Conservation (phyloP, 257 asterid genomes). For the Leptodermis oblonga region DNA sequence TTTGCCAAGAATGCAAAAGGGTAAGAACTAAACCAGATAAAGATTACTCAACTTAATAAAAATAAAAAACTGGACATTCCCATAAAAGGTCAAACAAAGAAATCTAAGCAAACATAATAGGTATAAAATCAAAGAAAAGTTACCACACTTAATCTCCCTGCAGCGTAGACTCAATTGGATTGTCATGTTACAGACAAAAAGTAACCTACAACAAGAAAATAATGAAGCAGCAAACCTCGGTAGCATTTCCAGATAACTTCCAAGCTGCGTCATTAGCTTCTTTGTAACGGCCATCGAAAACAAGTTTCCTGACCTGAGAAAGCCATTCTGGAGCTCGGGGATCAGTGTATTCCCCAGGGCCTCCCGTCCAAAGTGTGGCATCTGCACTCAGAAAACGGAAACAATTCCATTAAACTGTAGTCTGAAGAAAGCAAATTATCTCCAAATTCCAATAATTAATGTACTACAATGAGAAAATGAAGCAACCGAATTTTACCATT, state of each 20-base stretch:
- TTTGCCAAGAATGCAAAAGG: conserved; percentile 17
- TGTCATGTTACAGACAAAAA: not conserved
- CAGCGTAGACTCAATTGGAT: not conserved
- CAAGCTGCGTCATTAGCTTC: conserved; percentile 60
- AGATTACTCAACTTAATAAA: not conserved
- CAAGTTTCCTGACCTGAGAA: conserved; percentile 60
- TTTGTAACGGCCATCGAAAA: conserved; percentile 41
- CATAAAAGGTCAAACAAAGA: not conserved
- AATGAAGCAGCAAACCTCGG: conserved; percentile 41
- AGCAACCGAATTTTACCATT: conserved; percentile 37
- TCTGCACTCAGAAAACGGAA: conserved; percentile 35
- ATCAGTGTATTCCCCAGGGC: conserved; percentile 52
- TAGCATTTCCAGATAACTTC: conserved; percentile 41
- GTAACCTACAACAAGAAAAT: not conserved
- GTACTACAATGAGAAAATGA: not conserved
- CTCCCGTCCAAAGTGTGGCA: conserved; percentile 87
- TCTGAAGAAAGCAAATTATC: not conserved
- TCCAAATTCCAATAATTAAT: not conserved
- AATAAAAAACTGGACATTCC: not conserved
- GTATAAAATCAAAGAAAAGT: no score
- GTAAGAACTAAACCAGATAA: not conserved
- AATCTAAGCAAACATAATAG: no score
- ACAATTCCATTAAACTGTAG: conserved; percentile 4
- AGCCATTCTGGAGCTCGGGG: conserved; percentile 41
- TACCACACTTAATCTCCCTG: not conserved